A percentile compares a stretch with the other conserved stretches of the same genome.
phyloP scores from a whole-genome alignment of 345 rosid species.

The Ceriops tagal region DNA sequence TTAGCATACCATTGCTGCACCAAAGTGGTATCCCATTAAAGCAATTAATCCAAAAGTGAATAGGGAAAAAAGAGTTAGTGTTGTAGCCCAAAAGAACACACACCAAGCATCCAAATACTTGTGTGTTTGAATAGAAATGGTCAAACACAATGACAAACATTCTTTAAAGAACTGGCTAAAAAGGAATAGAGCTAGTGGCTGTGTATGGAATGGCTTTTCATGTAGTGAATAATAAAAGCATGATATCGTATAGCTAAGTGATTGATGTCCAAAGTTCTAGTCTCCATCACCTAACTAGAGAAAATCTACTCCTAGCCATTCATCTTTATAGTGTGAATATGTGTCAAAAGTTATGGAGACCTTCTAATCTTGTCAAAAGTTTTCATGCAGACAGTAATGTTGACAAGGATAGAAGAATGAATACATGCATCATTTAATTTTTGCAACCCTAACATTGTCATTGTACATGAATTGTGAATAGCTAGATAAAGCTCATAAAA shows the following conservation, averaged over 20 bases:
- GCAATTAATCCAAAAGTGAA: conserved; percentile 79
- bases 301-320: conserved; percentile 85
- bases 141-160: too few relatives aligned
- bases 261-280: too few relatives aligned
- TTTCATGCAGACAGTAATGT: neutral
- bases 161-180: too few relatives aligned
- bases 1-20: conserved; percentile 75
- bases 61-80: conserved; percentile 87
- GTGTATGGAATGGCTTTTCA: too few relatives aligned
- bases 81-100: conserved; percentile 98
- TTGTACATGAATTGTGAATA: neutral
- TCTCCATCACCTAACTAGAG: too few relatives aligned
- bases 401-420: too few relatives aligned
- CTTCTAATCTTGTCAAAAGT: conserved; percentile 60
- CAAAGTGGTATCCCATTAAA: conserved; percentile 90
- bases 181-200: too few relatives aligned
- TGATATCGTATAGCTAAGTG: too few relatives aligned
- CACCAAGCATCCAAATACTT: too few relatives aligned
- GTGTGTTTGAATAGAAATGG: too few relatives aligned
- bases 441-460: neutral
- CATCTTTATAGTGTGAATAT: conserved; percentile 85
- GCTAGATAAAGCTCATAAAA: neutral
- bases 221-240: too few relatives aligned
- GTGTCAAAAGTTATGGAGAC: conserved; percentile 78
- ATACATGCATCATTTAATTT: neutral